These are phyloP conservation scores for Hamigera avellanea DNA, from an alignment of 495 filamentous ascomycete species.

Conservation along the genomic window DNA sequence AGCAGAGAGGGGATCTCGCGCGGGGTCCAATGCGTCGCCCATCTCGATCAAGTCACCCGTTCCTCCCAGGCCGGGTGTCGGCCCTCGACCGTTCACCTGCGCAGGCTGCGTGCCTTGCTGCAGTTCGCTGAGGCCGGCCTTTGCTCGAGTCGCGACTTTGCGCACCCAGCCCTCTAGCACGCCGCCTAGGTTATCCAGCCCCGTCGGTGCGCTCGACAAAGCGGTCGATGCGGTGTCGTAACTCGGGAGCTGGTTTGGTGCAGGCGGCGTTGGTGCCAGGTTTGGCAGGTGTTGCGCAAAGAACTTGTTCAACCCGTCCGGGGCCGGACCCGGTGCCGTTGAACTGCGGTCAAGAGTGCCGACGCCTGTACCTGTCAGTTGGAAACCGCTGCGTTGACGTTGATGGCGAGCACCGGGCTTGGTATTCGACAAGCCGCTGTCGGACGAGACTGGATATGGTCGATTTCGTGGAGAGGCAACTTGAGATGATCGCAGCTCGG, in stretches of 20 bases:
- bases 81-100: slow-evolving; percentile 12
- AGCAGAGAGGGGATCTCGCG: slow-evolving; percentile 13
- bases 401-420: slow-evolving; percentile 18
- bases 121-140: slow-evolving; percentile 27
- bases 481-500: slow-evolving; percentile 15
- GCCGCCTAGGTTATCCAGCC: slow-evolving; percentile 72
- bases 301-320: slow-evolving; percentile 69
- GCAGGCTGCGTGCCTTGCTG: slow-evolving; percentile 24
- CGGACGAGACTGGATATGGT: slow-evolving; percentile 9
- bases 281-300: slow-evolving; percentile 66
- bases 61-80: slow-evolving; percentile 8
- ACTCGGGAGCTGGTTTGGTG: slow-evolving; percentile 19
- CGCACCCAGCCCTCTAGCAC: slow-evolving; percentile 84
- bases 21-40: slow-evolving; percentile 45
- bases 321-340: slow-evolving; percentile 63
- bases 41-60: slow-evolving; percentile 78
- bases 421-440: slow-evolving; percentile 4
- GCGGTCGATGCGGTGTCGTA: slow-evolving; percentile 33
- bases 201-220: slow-evolving; percentile 35
- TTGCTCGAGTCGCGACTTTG: slow-evolving; percentile 51
- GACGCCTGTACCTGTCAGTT: slow-evolving; percentile 68
- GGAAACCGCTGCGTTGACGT: slow-evolving; percentile 31
- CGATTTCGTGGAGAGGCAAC: slow-evolving; percentile 9
- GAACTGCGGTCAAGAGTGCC: slow-evolving; percentile 63
- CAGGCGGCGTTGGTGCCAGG: slow-evolving; percentile 36